phyloP scores from a whole-genome alignment of 805 yeast species.

The Candida sonorensis region DNA sequence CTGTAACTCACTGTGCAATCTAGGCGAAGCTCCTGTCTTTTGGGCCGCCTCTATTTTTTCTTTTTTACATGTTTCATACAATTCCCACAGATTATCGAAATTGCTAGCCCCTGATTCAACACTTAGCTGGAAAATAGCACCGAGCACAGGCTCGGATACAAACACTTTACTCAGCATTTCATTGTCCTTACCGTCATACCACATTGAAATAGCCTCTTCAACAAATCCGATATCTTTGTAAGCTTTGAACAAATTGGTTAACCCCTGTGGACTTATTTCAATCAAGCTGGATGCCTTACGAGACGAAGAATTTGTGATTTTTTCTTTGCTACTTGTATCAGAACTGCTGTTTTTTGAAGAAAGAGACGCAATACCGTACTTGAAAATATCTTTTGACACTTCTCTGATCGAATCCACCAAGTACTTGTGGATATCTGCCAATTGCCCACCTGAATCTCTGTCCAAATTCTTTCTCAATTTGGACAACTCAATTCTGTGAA shows the following conservation, averaged over 20 bases:
- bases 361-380: too few relatives aligned
- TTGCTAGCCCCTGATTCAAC: conserved; percentile 49
- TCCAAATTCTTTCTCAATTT: conserved; percentile 51
- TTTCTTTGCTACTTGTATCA: too few relatives aligned
- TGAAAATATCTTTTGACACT: conserved; percentile 40
- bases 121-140: conserved; percentile 62
- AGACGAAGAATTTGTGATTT: too few relatives aligned
- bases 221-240: conserved; percentile 51
- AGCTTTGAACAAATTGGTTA: conserved; percentile 49
- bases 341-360: too few relatives aligned
- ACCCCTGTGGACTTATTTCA: conserved; percentile 39
- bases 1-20: conserved; percentile 38
- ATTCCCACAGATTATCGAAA: conserved; percentile 50
- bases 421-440: conserved; percentile 39
- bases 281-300: too few relatives aligned
- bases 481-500: conserved; percentile 45
- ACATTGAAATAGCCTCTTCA: conserved; percentile 57
- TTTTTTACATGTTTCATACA: conserved; percentile 36
- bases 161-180: conserved; percentile 35
- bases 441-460: conserved; percentile 39
- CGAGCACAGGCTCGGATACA: conserved; percentile 58
- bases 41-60: too few relatives aligned
- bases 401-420: conserved; percentile 37
- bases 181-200: conserved; percentile 54
- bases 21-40: too few relatives aligned